A percentile compares a stretch with the other conserved stretches of the same genome.
Evolutionary conservation across 306 rosid species (phyloP).

Genomic region (Quercus robur): DNA sequence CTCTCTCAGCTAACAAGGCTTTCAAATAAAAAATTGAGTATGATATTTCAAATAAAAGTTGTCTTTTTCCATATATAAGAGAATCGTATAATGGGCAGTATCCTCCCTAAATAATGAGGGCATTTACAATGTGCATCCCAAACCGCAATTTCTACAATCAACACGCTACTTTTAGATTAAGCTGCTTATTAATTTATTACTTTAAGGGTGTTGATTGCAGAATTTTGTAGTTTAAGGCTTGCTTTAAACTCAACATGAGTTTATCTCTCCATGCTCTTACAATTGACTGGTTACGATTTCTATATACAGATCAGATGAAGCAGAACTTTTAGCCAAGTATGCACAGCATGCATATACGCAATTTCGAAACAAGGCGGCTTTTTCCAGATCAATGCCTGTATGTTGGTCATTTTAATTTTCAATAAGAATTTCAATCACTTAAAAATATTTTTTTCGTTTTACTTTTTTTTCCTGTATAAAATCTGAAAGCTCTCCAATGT

Average conservation of each 20-base stretch:
- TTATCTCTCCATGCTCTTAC: background rate
- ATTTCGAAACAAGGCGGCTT: conserved; percentile 87
- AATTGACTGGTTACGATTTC: background rate
- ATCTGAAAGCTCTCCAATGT: conserved; percentile 1
- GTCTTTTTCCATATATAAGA: background rate
- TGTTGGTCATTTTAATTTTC: conserved; percentile 11
- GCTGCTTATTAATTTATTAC: no score
- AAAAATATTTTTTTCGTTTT: background rate
- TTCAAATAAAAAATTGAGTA: background rate
- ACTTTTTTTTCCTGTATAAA: background rate
- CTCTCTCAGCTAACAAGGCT: no score
- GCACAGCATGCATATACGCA: conserved; percentile 69
- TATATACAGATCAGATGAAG: conserved; percentile 80
- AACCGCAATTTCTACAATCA: no score
- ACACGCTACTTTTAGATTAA: no score
- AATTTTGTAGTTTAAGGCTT: no score
- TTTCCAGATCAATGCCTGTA: conserved; percentile 85
- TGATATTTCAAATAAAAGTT: background rate
- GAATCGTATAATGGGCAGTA: background rate
- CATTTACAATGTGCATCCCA: no score
- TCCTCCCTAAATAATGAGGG: no score
- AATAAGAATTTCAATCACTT: background rate
- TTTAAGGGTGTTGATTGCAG: no score
- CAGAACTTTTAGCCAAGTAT: conserved; percentile 76
- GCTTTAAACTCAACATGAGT: background rate